Base-by-base conservation (phyloP, 2,329 filamentous ascomycete genomes). In the Colletotrichum higginsianum region DNA sequence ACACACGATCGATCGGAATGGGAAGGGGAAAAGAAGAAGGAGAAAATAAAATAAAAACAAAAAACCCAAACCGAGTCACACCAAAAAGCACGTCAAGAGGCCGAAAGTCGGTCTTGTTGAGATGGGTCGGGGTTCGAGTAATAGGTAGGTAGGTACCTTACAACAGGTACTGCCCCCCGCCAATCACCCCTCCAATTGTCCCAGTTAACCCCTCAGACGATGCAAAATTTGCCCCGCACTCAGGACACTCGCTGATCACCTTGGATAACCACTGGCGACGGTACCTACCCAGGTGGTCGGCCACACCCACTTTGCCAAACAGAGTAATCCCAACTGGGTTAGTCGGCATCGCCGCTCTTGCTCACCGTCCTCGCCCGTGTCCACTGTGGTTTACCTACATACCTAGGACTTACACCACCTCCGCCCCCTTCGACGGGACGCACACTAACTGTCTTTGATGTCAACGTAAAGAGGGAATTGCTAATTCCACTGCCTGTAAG, bases 41-140 rank as follows among this genome's bases (percentile, higher is more conserved):
- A 47, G 7, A 61, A 66, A 21, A 18, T 47, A 44, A 26, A 67
- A 67, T 47, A 61, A 40, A 30, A 50, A 26, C 23, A 40, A 60
- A 35, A 38, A 23, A 42, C 35, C 52, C 65, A 72, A 38, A 52
- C 35, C 52, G 69, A 72, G 69, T 72, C 69, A 72, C 65, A 68
- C 52, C 30, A 40, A 35, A 35, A 63, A 67, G 50, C 57, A 69
- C 69, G 65, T 64, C 65, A 72, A 64, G 65, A 42, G 53, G 69
- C 69, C 69, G 69, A 72, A 69, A 49, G 46, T 69, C 69, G 69
- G 69, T 63, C 61, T 72, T 38, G 47, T 67, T 50, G 47, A 67
- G 35, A 38, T 38, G 35, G 35, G 67, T 56, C 63, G 62, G 56
- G n/a, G 23, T 42, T 49, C 44, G 26, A 46, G 18, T 13, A 35